Base-by-base conservation (phyloP, 2,329 filamentous ascomycete genomes). In the Acarospora socialis region DNA sequence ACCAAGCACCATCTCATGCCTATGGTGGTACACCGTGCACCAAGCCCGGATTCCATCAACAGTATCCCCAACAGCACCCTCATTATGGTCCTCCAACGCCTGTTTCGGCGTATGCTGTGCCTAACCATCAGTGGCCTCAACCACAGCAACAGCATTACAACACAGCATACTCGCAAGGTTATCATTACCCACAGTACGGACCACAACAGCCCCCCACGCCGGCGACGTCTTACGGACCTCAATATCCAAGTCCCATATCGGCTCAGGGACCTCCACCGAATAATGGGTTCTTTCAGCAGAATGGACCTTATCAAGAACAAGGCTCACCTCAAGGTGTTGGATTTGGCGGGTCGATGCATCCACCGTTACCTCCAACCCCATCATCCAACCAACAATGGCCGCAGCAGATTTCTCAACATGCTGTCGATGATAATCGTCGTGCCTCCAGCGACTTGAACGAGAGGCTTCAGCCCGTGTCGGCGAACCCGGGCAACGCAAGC, bases 41-140 rank as follows among this genome's bases (percentile, higher is more conserved):
- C 14, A 22, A 39, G 16, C 36, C 18, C 6, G 24, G 29, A 21
- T 12, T 19, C 15, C 38, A 43, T 13, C 17, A 27, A 7, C 21
- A 32, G 24, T 43, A 38, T 14, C 27, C 31, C 17, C 33, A 37
- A 13, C 30, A 26, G 7, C 17, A 27, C 9, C 32, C 30, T 9
- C 22, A 25, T 20, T 39, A 43, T 36, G 43, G 36, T 13, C 41
- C 41, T 9, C 43, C 42, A 26, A 41, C 38, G 4, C 41, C 42
- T 10, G 37, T 41, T 14, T 43, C 41, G 21, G 35, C 39, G 5
- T 36, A 43, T 15, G 37, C 41, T 4, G 34, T 36, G 12, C 17
- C 26, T 24, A 35, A 37, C 21, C 37, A 42, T 16, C 40, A 40
- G 33, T 48, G 46, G 44, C 42, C 42, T 15, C 41, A 41, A 13